Evolutionary conservation across 1,284 basidiomycete species (phyloP).

Genomic region (Ceratobasidium sp.): DNA sequence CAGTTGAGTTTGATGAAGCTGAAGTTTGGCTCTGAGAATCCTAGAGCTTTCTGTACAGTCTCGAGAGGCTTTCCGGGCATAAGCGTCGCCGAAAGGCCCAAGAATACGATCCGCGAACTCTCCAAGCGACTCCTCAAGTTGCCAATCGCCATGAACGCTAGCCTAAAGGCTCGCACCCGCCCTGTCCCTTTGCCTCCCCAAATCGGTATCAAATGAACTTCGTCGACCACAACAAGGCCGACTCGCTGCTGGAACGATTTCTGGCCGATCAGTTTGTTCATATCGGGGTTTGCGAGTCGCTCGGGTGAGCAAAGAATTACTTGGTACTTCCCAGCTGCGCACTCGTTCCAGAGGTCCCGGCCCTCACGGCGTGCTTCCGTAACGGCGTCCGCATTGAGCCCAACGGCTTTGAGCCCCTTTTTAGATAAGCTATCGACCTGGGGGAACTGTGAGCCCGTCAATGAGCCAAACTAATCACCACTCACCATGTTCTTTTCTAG

Average conservation of each 20-base stretch:
- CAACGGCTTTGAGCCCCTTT: background rate
- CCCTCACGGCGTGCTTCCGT: background rate
- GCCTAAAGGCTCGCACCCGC: background rate
- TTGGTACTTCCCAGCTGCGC: background rate
- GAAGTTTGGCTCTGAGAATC: background rate
- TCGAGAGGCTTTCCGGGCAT: background rate
- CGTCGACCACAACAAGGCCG: background rate
- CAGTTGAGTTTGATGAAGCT: background rate
- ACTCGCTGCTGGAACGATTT: background rate
- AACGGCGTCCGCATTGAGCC: background rate
- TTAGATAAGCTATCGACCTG: background rate
- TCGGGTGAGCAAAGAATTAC: slow-evolving; percentile 8
- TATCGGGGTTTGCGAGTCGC: background rate
- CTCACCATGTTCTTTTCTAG: slow-evolving; percentile 25
- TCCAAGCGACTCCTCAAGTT: background rate
- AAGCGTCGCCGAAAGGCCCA: background rate
- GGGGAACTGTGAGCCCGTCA: too few relatives aligned
- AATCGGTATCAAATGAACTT: slow-evolving; percentile 7
- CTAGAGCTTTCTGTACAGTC: background rate
- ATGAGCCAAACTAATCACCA: too few relatives aligned
- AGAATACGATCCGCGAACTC: background rate
- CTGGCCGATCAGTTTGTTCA: background rate
- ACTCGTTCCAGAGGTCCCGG: slow-evolving; percentile 7
- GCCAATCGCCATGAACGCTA: slow-evolving; percentile 3
- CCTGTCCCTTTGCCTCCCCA: slow-evolving; percentile 2